Base-by-base conservation (phyloP, 2,329 filamentous ascomycete genomes). In the Fusarium verrucosum region DNA sequence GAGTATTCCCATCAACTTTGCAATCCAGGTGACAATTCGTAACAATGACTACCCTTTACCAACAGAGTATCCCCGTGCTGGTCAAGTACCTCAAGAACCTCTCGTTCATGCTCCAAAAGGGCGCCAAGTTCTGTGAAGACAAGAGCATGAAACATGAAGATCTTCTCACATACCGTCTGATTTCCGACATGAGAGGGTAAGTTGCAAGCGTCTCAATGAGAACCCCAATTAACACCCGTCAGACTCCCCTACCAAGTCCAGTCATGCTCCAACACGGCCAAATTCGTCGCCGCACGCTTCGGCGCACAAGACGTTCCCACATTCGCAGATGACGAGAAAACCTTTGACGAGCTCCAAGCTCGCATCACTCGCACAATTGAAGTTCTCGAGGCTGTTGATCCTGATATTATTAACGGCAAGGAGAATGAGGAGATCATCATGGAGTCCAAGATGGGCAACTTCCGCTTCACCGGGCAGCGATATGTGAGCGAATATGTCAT, bases 401-500 rank as follows among this genome's bases (percentile, higher is more conserved):
- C 66, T 5, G 47, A 56, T 1, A 32, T 54, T 26, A 66, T 75
- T 28, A 58, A 70, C 40, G 58, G 61, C 17, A 70, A 72, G 19
- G 68, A 68, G 16, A 44, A 62, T 9, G 53, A 63, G 33, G 65
- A 74, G 47, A 42, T 74, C 25, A 32, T 72, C 44, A 66, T 71
- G 65, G 65, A 62, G 56, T 57, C 66, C 13, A 69, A 55, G 36
- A 55, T 64, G 59, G 73, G 72, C 10, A 67, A 62, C 41, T 74
- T 70, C 16, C 52, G 51, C 23, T 74, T 73, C 46, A 66, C 56
- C 4, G 80, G 75, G 0, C 64, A 76, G 51, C 68, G 73, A 2
- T 87, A 85, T 66, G 64, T 84, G 11, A 69, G 73, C 28, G 70
- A 73, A 6, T 82, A 79, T 70, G 78, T 75, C 4, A 70, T 87